phyloP scores from a whole-genome alignment of 2,329 filamentous ascomycete species.

The Kalaharituber pfeilii region DNA sequence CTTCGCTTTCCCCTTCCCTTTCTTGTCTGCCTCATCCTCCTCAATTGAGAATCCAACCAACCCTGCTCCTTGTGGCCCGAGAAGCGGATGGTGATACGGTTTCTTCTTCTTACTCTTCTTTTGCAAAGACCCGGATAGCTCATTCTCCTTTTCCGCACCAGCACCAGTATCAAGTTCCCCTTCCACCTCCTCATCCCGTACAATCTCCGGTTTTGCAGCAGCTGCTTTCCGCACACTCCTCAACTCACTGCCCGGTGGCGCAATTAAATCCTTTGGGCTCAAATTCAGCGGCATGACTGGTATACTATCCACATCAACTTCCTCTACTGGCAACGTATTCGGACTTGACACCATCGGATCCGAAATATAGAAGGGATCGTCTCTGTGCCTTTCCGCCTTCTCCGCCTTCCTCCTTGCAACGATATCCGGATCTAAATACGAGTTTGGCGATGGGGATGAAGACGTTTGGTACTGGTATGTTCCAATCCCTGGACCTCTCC shows the following conservation, averaged over 20 bases:
- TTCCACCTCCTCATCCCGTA: constrained; percentile 55
- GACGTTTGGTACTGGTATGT: constrained; percentile 38
- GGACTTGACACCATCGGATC: constrained; percentile 11
- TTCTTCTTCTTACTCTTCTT: constrained; percentile 36
- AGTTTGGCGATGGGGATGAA: constrained; percentile 31
- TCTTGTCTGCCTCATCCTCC: constrained; percentile 33
- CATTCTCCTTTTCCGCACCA: constrained; percentile 36
- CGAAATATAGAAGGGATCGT: constrained; percentile 87
- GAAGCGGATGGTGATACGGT: constrained; percentile 36
- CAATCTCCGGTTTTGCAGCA: constrained; percentile 43
- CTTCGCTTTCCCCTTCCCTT: constrained; percentile 57
- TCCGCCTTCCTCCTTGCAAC: constrained; percentile 58
- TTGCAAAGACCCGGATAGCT: constrained; percentile 14
- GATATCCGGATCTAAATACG: constrained; percentile 56
- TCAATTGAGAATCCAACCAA: constrained; percentile 57
- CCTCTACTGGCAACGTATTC: constrained; percentile 33
- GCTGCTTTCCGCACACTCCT: constrained; percentile 24
- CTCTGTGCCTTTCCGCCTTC: constrained; percentile 62
- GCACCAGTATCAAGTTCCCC: constrained; percentile 33
- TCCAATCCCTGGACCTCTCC: constrained; percentile 1
- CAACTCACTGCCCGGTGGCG: constrained; percentile 15
- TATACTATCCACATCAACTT: constrained; percentile 82
- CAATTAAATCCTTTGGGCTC: constrained; percentile 33
- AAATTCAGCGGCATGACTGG: constrained; percentile 88
- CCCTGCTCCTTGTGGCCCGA: constrained; percentile 75